phyloP scores from a whole-genome alignment of 2,329 filamentous ascomycete species.

The Venturiaceae sp. region DNA sequence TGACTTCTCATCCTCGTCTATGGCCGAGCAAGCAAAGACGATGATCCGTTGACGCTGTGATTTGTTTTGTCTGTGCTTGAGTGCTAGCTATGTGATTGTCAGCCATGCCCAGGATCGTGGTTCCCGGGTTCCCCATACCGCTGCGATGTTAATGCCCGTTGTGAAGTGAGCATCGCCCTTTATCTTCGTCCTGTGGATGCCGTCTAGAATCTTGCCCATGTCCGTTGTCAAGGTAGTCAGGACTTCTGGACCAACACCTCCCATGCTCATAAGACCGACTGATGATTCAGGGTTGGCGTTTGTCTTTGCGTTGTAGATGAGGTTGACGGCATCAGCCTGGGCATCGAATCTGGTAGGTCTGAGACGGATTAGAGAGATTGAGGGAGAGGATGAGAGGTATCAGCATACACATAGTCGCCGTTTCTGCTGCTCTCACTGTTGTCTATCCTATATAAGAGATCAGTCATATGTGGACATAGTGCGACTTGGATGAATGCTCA shows the following conservation, averaged over 20 bases:
- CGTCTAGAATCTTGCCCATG: slow-evolving; percentile 89
- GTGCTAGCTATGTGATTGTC: slow-evolving; percentile 57
- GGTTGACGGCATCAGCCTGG: slow-evolving; percentile 87
- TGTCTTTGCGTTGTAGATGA: slow-evolving; percentile 93
- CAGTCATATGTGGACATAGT: slow-evolving; percentile 12
- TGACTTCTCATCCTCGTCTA: slow-evolving; percentile 81
- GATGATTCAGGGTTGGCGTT: slow-evolving; percentile 93
- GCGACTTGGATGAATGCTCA: slow-evolving; percentile 21
- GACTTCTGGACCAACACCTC: slow-evolving; percentile 92
- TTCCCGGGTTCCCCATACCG: slow-evolving; percentile 48
- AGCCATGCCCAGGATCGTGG: slow-evolving; percentile 4
- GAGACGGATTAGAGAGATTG: slow-evolving; percentile 25
- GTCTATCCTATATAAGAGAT: slow-evolving; percentile 56
- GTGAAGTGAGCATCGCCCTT: slow-evolving; percentile 79
- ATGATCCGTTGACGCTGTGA: slow-evolving; percentile 94
- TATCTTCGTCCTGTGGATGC: slow-evolving; percentile 90
- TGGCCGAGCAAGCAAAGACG: slow-evolving; percentile 89
- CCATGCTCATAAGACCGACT: slow-evolving; percentile 98
- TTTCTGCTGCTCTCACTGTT: slow-evolving; percentile 99
- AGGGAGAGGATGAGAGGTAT: slow-evolving; percentile 6
- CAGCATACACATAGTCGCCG: slow-evolving; percentile 64
- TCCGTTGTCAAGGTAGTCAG: slow-evolving; percentile 94
- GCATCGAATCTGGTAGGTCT: slow-evolving; percentile 92
- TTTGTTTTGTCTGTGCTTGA: slow-evolving; percentile 98
- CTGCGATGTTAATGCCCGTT: slow-evolving; percentile 90